Conservation (phyloP, 768 basidiomycete genomes). For the Sporobolomyces roseus region DNA sequence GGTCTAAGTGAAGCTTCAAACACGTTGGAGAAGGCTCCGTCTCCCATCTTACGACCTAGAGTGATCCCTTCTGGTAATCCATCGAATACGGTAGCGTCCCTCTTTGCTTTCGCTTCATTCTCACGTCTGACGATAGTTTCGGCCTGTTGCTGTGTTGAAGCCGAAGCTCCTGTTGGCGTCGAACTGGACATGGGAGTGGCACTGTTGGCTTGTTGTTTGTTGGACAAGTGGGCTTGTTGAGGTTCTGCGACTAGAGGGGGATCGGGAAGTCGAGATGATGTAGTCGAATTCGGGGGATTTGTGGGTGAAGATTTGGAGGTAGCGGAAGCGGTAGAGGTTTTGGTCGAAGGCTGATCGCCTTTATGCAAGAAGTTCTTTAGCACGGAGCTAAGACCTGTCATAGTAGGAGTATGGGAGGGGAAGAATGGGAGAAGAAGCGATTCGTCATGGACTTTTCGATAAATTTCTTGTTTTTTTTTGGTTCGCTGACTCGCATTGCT, state of each 20-base stretch:
- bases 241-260: conserved; percentile 2
- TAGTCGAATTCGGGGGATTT: no score
- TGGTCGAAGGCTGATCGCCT: conserved; percentile 6
- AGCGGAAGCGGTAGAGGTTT: neutral
- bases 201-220: neutral
- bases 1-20: conserved; percentile 65
- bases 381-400: conserved; percentile 9
- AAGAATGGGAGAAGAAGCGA: no score
- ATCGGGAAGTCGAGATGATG: neutral
- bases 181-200: neutral
- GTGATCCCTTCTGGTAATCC: conserved; percentile 36
- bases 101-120: conserved; percentile 27
- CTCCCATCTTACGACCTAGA: conserved; percentile 51
- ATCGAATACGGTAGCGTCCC: conserved; percentile 22
- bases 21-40: conserved; percentile 96
- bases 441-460: no score
- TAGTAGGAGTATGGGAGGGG: neutral
- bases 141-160: conserved; percentile 25
- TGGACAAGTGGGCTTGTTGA: conserved; percentile 23
- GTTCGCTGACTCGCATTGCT: no score
- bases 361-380: conserved; percentile 31
- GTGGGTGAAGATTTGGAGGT: neutral
- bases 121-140: conserved; percentile 31
- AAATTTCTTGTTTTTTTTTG: no score
- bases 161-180: neutral